These are phyloP conservation scores for Aquilaria sinensis DNA, from an alignment of 345 rosid species.

Conservation along the genomic window DNA sequence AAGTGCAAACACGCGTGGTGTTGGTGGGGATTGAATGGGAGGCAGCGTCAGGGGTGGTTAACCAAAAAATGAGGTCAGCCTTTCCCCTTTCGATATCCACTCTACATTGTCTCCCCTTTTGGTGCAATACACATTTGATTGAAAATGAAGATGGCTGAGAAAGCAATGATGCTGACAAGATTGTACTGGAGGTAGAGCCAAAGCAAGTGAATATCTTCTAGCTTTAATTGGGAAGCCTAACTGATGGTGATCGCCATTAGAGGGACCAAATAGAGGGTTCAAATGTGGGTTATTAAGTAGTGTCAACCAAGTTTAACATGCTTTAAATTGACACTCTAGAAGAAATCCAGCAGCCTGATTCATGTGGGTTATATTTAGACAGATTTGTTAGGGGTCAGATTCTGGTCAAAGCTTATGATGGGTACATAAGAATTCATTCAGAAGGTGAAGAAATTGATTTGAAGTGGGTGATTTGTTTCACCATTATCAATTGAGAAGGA, in stretches of 20 bases:
- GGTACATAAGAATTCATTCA: neutral
- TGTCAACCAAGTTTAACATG: conserved; percentile 90
- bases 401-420: conserved; percentile 31
- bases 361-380: conserved; percentile 58
- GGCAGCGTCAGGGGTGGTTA: no score
- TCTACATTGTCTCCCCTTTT: no score
- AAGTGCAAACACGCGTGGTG: no score
- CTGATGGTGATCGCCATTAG: conserved; percentile 47
- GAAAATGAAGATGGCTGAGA: conserved; percentile 52
- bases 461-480: neutral
- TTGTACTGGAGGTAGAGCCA: conserved; percentile 90
- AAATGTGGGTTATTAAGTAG: conserved; percentile 54
- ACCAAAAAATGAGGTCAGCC: no score
- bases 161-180: conserved; percentile 55
- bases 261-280: conserved; percentile 70
- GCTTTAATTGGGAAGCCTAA: conserved; percentile 53
- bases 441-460: neutral
- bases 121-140: no score
- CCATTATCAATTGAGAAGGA: no score
- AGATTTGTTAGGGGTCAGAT: conserved; percentile 22
- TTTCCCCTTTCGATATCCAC: no score
- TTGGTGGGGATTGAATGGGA: no score
- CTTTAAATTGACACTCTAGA: conserved; percentile 80
- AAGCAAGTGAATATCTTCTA: conserved; percentile 52
- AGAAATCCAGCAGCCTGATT: conserved; percentile 64